Percentiles rank a stretch among this genome's conserved stretches.
phyloP scores from a whole-genome alignment of 805 yeast genomes.

The Ogataea wickerhamii region DNA sequence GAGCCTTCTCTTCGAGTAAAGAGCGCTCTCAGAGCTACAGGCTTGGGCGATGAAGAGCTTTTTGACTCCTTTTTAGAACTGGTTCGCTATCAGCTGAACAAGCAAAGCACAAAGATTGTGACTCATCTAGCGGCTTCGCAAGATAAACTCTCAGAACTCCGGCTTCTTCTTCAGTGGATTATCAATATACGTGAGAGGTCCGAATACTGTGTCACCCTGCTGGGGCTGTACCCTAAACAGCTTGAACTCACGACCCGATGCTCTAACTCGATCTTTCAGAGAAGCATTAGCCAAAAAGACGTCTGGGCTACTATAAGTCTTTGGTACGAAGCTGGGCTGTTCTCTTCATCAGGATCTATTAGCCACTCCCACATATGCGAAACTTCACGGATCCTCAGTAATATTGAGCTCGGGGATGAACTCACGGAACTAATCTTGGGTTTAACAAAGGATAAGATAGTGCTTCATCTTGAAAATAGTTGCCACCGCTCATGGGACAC shows the following conservation, averaged over 20 bases:
- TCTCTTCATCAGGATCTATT: constrained; percentile 7
- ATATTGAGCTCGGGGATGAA: constrained; percentile 22
- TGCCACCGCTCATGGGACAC: constrained; percentile 38
- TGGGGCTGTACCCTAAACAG: constrained; percentile 14
- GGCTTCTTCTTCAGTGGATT: constrained; percentile 16
- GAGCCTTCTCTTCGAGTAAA: constrained; percentile 25
- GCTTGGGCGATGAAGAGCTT: constrained; percentile 14
- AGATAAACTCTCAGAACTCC: constrained; percentile 5
- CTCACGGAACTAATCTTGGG: constrained; percentile 32
- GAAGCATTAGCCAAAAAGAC: constrained; percentile 3
- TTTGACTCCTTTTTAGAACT: constrained; percentile 14
- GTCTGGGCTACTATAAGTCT: constrained; percentile 11
- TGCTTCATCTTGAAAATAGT: constrained; percentile 25
- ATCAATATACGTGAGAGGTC: constrained; percentile 10
- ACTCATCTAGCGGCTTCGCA: constrained; percentile 1
- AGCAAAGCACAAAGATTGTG: constrained; percentile 8
- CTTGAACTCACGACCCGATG: constrained; percentile 18
- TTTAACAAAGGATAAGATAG: constrained; percentile 37
- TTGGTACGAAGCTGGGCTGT: constrained; percentile 17
- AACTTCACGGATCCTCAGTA: constrained; percentile 17
- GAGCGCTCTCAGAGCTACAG: constrained; percentile 17
- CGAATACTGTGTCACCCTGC: constrained; percentile 10
- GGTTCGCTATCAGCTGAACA: constrained; percentile 17
- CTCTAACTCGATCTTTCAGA: constrained; percentile 23
- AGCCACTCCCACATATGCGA: constrained; percentile 14